Evolutionary conservation across 2,329 filamentous ascomycete species (phyloP).

Genomic region (Diaporthe velutina): DNA sequence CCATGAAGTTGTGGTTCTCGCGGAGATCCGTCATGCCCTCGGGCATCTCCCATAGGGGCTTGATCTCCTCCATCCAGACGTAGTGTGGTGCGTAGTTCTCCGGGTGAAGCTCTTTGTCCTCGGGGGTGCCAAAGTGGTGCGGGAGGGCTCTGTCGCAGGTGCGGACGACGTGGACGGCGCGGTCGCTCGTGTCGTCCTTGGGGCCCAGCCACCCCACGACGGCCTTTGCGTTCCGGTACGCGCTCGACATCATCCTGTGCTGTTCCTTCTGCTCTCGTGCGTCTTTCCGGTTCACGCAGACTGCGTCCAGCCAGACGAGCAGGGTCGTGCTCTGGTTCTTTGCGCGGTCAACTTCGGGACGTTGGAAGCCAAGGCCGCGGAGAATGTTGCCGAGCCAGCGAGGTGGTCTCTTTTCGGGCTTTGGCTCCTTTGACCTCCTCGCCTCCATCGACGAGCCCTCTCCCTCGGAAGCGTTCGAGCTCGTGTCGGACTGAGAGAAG

Average conservation of each 20-base stretch:
- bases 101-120: conserved; percentile 49
- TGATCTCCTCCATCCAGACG: conserved; percentile 44
- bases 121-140: conserved; percentile 49
- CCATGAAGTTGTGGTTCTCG: conserved; percentile 40
- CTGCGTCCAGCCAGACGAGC: conserved; percentile 45
- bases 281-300: conserved; percentile 45
- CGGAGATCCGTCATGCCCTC: conserved; percentile 10
- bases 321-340: conserved; percentile 10
- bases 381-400: conserved; percentile 34
- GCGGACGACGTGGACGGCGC: conserved; percentile 20
- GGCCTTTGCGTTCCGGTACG: conserved; percentile 43
- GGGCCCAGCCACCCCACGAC: conserved; percentile 45
- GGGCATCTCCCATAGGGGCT: conserved; percentile 33
- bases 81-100: conserved; percentile 50
- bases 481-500: conserved; percentile 12
- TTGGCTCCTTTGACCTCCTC: not conserved
- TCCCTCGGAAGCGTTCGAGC: conserved; percentile 11
- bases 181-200: conserved; percentile 36
- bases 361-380: conserved; percentile 22
- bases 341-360: conserved; percentile 20
- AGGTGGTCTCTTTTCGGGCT: conserved; percentile 12
- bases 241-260: conserved; percentile 42
- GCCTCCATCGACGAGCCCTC: not conserved
- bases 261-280: conserved; percentile 43
- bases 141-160: conserved; percentile 48